Evolutionary conservation across 208 protist species (phyloP).

Genomic region (Leishmania amazonensis): DNA sequence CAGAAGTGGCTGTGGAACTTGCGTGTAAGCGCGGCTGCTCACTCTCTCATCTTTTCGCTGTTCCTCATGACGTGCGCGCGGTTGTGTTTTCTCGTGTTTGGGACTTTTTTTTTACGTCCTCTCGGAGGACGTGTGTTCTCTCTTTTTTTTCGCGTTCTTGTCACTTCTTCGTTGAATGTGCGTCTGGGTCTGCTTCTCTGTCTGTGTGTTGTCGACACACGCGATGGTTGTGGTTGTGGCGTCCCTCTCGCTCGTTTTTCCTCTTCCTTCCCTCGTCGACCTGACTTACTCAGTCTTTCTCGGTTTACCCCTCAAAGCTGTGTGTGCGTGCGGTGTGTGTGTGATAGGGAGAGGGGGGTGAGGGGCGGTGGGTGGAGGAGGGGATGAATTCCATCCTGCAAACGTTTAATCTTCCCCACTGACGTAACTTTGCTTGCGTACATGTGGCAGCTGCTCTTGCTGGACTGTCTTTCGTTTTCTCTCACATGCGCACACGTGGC

Average conservation of each 20-base stretch:
- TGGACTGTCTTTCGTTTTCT: not conserved
- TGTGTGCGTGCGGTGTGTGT: too few species aligned
- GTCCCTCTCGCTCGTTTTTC: not conserved
- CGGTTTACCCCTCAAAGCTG: not conserved
- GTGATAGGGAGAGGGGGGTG: not conserved
- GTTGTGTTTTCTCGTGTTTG: not conserved
- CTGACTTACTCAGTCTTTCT: not conserved
- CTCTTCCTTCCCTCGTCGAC: not conserved
- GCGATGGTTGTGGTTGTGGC: not conserved
- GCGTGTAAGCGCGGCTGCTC: not conserved
- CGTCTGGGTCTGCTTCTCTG: not conserved
- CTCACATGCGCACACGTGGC: not conserved
- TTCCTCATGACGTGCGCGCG: not conserved
- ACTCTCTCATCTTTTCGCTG: not conserved
- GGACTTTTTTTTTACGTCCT: not conserved
- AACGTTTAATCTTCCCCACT: not conserved
- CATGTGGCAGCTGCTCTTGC: not conserved
- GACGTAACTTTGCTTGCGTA: not conserved
- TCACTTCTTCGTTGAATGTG: not conserved
- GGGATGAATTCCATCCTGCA: not conserved
- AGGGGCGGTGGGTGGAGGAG: not conserved
- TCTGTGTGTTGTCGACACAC: slow-evolving; percentile 4
- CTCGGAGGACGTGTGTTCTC: not conserved
- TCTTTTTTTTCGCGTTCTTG: not conserved
- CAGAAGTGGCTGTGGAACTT: not conserved